A percentile compares a stretch with the other conserved stretches of the same genome.
phyloP scores from a whole-genome alignment of 2,329 filamentous ascomycete genomes.

The Fusarium pseudoanthophilum region DNA sequence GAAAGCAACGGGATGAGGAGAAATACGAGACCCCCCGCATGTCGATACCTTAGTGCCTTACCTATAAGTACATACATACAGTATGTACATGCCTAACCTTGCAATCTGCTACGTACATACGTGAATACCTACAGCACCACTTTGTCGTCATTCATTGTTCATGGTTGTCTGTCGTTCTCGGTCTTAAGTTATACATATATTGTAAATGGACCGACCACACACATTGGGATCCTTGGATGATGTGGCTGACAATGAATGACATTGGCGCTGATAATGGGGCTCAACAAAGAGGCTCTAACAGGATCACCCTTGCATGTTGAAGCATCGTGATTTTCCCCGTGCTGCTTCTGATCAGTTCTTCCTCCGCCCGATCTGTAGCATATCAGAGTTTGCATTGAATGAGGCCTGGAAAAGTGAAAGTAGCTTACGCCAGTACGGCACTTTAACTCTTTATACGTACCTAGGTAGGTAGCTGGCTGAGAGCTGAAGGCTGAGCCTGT shows the following conservation, averaged over 20 bases:
- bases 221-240: background rate
- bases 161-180: conserved; percentile 13
- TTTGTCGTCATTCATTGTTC: conserved; percentile 24
- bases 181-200: background rate
- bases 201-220: background rate
- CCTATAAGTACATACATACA: too few relatives aligned
- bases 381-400: conserved; percentile 2
- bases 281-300: conserved; percentile 14
- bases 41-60: background rate
- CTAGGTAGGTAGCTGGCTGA: background rate
- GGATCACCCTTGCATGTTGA: conserved; percentile 21
- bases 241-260: background rate
- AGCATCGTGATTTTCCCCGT: background rate
- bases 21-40: conserved; percentile 8
- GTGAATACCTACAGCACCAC: background rate
- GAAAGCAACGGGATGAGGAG: background rate
- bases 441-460: background rate
- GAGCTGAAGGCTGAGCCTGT: background rate
- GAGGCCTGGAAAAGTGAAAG: background rate
- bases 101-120: background rate
- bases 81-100: background rate
- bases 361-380: background rate
- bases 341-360: background rate
- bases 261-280: background rate
- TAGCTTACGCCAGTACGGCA: background rate